phyloP scores from a whole-genome alignment of 2,329 filamentous ascomycete species.

The Trichoderma oligosporum region DNA sequence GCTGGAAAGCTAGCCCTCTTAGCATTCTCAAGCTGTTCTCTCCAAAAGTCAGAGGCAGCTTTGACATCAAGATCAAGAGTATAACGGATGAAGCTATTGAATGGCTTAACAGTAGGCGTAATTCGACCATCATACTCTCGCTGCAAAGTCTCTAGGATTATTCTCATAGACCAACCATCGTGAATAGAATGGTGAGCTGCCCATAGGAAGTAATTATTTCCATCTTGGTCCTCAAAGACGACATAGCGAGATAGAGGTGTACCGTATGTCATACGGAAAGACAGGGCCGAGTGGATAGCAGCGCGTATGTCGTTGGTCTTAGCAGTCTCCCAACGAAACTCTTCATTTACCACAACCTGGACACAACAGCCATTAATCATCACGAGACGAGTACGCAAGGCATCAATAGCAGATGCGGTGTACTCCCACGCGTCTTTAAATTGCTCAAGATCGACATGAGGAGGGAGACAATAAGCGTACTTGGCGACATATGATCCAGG shows the following conservation, averaged over 20 bases:
- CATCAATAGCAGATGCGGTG: neutral
- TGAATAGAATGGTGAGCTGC: slow-evolving; percentile 30
- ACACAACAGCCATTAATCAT: slow-evolving; percentile 14
- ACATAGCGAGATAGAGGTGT: slow-evolving; percentile 5
- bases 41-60: slow-evolving; percentile 19
- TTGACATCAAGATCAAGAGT: slow-evolving; percentile 8
- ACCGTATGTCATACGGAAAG: slow-evolving; percentile 12
- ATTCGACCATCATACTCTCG: slow-evolving; percentile 4
- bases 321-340: slow-evolving; percentile 3
- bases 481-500: slow-evolving; percentile 23
- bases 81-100: slow-evolving; percentile 11
- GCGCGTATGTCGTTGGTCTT: neutral
- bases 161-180: slow-evolving; percentile 28
- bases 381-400: slow-evolving; percentile 17
- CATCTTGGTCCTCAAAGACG: neutral
- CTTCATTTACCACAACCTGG: slow-evolving; percentile 21
- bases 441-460: slow-evolving; percentile 22
- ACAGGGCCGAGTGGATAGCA: neutral
- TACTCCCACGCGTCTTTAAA: slow-evolving; percentile 31
- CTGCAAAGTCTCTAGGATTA: slow-evolving; percentile 21
- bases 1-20: slow-evolving; percentile 18
- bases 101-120: neutral
- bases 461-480: slow-evolving; percentile 32
- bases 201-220: slow-evolving; percentile 23
- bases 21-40: slow-evolving; percentile 17